Conservation (phyloP, 768 basidiomycete genomes). For the Lentinula raphanica region DNA sequence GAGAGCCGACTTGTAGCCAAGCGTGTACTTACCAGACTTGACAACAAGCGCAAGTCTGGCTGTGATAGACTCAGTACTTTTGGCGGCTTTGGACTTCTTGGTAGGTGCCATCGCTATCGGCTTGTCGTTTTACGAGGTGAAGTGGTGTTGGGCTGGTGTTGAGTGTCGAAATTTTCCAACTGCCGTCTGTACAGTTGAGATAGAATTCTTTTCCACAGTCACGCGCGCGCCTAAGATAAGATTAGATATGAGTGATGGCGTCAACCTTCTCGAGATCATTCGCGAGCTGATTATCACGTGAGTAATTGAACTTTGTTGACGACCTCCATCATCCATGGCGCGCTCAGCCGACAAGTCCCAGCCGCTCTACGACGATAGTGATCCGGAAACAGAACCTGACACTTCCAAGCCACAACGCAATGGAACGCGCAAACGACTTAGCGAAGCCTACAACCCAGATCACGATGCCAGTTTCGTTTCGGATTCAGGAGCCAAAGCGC, state of each 20-base stretch:
- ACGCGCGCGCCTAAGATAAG: neutral
- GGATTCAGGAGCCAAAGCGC: constrained; percentile 31
- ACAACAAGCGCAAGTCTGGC: constrained; percentile 92
- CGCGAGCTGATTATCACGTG: constrained; percentile 9
- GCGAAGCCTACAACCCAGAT: constrained; percentile 49
- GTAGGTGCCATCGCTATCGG: constrained; percentile 76
- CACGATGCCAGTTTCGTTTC: constrained; percentile 36
- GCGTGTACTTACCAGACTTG: constrained; percentile 96
- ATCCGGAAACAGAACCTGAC: constrained; percentile 34
- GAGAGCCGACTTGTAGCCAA: constrained; percentile 97
- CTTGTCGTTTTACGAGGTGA: too few relatives aligned
- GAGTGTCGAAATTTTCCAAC: too few relatives aligned
- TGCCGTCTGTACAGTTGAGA: constrained; percentile 5
- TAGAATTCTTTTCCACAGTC: neutral
- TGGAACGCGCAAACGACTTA: constrained; percentile 52
- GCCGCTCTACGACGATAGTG: constrained; percentile 24
- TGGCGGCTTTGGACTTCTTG: constrained; percentile 92
- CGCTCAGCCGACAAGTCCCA: constrained; percentile 20
- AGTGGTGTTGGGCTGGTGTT: too few relatives aligned
- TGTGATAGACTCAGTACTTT: constrained; percentile 90
- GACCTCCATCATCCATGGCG: constrained; percentile 9
- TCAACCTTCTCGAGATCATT: neutral
- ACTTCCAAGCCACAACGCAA: constrained; percentile 35
- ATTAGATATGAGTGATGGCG: neutral
- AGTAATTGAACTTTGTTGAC: neutral